These are phyloP conservation scores for Alternaria incomplexa DNA, from an alignment of 2,329 filamentous ascomycete genomes.

Conservation along the genomic window DNA sequence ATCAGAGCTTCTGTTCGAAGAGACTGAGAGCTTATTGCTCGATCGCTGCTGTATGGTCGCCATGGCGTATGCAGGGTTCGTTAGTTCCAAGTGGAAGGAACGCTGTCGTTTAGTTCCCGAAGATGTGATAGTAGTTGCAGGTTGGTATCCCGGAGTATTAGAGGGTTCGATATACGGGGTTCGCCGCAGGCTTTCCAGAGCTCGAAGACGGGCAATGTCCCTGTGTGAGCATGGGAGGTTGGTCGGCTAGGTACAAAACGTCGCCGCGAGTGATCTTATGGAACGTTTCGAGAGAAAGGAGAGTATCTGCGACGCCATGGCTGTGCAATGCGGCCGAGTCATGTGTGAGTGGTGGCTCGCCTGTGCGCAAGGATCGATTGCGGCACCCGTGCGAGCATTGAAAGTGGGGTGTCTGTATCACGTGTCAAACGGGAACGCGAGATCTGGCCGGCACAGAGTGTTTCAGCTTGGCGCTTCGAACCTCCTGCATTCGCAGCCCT, in stretches of 20 bases:
- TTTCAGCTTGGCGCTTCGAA: constrained; percentile 28
- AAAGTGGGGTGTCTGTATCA: constrained; percentile 14
- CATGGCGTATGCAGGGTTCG: constrained; percentile 12
- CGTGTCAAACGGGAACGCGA: constrained; percentile 10
- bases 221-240: not conserved
- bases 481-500: constrained; percentile 12
- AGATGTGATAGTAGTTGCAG: not conserved
- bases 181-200: not conserved
- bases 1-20: constrained; percentile 31
- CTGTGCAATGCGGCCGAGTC: constrained; percentile 17
- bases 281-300: constrained; percentile 14
- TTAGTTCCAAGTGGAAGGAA: not conserved
- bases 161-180: not conserved
- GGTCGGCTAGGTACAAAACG: not conserved
- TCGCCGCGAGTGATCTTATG: not conserved
- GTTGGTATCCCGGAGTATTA: not conserved
- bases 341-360: constrained; percentile 11
- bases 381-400: constrained; percentile 7
- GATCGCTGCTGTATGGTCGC: constrained; percentile 15
- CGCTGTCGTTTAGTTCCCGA: not conserved
- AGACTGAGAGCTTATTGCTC: constrained; percentile 32
- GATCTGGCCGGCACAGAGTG: constrained; percentile 6
- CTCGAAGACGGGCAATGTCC: not conserved
- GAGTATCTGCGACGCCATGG: constrained; percentile 16
- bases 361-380: constrained; percentile 12